Conservation (phyloP, 75 land plant species). For the Larix kaempferi region DNA sequence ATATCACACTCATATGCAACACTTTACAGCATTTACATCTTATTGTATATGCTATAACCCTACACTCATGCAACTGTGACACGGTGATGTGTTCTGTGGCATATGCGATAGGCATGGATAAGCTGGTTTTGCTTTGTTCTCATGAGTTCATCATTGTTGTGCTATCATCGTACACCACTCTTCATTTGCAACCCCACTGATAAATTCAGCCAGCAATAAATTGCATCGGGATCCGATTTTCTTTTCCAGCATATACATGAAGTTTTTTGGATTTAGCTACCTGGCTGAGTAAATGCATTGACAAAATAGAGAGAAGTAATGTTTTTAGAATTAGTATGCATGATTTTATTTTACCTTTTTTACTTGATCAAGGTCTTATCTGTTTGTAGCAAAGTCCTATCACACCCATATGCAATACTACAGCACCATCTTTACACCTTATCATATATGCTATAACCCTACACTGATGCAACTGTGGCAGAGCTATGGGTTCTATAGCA, state of each 20-base stretch:
- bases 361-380: too few species aligned
- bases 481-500: neutral
- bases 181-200: neutral
- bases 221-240: neutral
- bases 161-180: neutral
- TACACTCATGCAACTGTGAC: neutral
- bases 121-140: neutral
- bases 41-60: neutral
- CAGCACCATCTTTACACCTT: neutral
- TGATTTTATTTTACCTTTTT: neutral
- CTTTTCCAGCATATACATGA: neutral
- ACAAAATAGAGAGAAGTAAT: neutral
- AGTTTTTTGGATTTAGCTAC: neutral
- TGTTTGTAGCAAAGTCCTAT: neutral
- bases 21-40: neutral
- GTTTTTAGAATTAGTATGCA: neutral
- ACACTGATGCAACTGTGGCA: too few species aligned
- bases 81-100: neutral
- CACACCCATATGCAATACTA: neutral
- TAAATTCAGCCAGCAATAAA: neutral
- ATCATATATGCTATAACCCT: neutral
- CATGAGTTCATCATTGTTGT: neutral
- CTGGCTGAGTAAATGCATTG: neutral
- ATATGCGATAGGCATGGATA: neutral
- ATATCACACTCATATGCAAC: neutral